These are phyloP conservation scores for Acer yangbiense DNA, from an alignment of 345 rosid genomes.

Conservation along the genomic window DNA sequence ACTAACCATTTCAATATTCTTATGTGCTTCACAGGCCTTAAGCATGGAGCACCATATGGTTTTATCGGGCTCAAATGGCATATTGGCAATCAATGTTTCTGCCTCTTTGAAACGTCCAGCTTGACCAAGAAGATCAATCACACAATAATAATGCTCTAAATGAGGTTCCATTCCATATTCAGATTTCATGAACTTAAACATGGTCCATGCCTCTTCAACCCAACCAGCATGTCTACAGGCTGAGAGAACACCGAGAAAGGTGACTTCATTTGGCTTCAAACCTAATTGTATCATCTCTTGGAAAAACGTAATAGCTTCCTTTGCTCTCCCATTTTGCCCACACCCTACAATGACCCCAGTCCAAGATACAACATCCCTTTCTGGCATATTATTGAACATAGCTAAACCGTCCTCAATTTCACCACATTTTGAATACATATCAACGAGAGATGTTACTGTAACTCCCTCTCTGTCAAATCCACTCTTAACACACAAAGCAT, in stretches of 20 bases:
- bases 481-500: constrained; percentile 56
- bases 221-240: constrained; percentile 77
- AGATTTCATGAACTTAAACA: constrained; percentile 52
- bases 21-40: constrained; percentile 61
- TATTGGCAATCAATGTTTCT: constrained; percentile 43
- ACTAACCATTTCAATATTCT: constrained; percentile 43
- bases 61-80: constrained; percentile 67
- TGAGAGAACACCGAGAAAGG: constrained; percentile 65
- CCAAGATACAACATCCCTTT: constrained; percentile 68
- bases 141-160: constrained; percentile 68
- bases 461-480: constrained; percentile 58
- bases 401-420: constrained; percentile 54
- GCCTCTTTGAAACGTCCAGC: constrained; percentile 60
- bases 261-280: constrained; percentile 68
- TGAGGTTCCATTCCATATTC: constrained; percentile 55
- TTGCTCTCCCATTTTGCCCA: constrained; percentile 69
- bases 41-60: constrained; percentile 76
- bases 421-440: constrained; percentile 75
- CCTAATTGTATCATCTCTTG: constrained; percentile 51
- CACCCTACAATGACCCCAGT: constrained; percentile 72
- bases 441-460: constrained; percentile 47
- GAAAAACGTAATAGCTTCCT: constrained; percentile 55
- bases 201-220: constrained; percentile 50
- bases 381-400: constrained; percentile 41
- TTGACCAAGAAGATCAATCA: constrained; percentile 74